Evolutionary conservation across 2,329 filamentous ascomycete species (phyloP).

Genomic region (Alternaria sp.): DNA sequence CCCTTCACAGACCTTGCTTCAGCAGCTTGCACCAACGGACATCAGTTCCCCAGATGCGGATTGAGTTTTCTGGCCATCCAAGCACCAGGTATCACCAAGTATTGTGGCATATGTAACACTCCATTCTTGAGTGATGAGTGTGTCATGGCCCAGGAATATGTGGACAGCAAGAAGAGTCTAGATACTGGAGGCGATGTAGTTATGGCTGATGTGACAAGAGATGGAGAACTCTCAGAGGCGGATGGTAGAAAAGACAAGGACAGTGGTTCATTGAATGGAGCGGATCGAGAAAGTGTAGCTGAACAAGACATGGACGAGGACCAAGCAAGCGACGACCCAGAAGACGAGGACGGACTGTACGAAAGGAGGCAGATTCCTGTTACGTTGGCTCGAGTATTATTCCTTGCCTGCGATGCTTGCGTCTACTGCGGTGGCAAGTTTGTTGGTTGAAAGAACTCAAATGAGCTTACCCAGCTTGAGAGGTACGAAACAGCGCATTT

Average conservation of each 20-base stretch:
- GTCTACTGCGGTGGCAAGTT: conserved; percentile 52
- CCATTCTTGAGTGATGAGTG: conserved; percentile 60
- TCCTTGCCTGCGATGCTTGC: conserved; percentile 49
- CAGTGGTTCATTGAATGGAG: not conserved
- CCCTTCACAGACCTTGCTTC: conserved; percentile 57
- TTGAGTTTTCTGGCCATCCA: conserved; percentile 66
- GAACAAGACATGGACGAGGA: not conserved
- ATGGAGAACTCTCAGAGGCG: not conserved
- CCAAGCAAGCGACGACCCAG: conserved; percentile 1
- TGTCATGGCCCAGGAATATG: conserved; percentile 34
- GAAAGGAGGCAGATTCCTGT: conserved; percentile 17
- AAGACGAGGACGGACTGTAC: not conserved
- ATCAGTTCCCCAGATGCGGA: conserved; percentile 64
- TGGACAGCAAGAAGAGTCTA: not conserved
- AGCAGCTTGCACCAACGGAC: conserved; percentile 61
- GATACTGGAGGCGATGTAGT: conserved; percentile 5
- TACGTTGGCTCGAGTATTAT: conserved; percentile 43
- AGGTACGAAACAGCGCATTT: not conserved
- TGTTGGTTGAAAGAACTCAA: conserved; percentile 28
- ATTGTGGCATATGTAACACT: conserved; percentile 62
- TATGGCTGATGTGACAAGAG: not conserved
- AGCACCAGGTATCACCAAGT: conserved; percentile 62
- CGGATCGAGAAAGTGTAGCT: not conserved
- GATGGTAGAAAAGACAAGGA: not conserved
- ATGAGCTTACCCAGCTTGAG: not conserved